Evolutionary conservation across 441 rosid species (phyloP).

Genomic region (Populus hybrid): DNA sequence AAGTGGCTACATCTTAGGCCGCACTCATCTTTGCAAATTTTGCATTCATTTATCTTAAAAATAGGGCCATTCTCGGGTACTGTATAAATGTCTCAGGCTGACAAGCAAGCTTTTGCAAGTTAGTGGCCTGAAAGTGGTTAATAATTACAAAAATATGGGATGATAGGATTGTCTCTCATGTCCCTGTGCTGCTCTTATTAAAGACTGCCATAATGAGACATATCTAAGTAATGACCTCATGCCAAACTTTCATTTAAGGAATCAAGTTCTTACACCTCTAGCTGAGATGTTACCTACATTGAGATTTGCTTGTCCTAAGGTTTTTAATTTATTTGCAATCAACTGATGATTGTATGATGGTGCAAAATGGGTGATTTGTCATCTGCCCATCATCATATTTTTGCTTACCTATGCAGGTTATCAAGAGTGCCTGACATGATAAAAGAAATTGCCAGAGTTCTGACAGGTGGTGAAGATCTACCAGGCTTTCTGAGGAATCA

Average conservation of each 20-base stretch:
- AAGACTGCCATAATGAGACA: not conserved
- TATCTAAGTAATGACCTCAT: not conserved
- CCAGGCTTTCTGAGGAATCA: slow-evolving; percentile 89
- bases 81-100: not conserved
- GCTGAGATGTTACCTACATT: not conserved
- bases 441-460: slow-evolving; percentile 78
- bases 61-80: not conserved
- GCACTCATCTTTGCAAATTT: slow-evolving; percentile 12
- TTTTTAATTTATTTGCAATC: slow-evolving; percentile 2
- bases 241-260: not conserved
- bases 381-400: slow-evolving; percentile 13
- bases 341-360: slow-evolving; percentile 1
- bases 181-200: not conserved
- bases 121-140: not conserved
- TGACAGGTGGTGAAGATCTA: slow-evolving; percentile 84
- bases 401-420: slow-evolving; percentile 55
- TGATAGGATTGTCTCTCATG: too few species aligned
- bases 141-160: not conserved
- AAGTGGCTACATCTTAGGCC: not conserved
- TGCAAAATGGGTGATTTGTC: slow-evolving; percentile 5
- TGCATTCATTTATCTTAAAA: not conserved
- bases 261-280: not conserved
- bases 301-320: not conserved
- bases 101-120: not conserved
- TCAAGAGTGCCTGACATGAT: slow-evolving; percentile 77